A percentile compares a stretch with the other conserved stretches of the same genome.
Conservation (phyloP, 441 rosid species). For the Erodium chrysanthum region DNA sequence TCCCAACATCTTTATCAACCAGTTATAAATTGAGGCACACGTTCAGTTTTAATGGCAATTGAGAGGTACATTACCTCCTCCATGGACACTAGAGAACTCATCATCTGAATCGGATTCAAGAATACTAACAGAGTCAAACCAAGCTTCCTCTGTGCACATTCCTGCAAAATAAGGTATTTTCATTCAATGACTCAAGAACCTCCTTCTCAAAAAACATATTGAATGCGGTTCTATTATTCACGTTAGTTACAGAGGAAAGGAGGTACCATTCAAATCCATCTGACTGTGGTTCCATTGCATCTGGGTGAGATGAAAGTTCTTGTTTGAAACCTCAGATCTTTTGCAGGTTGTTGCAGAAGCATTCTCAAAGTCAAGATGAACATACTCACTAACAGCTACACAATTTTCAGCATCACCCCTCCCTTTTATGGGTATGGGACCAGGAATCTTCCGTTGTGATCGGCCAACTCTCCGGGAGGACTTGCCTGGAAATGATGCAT, state of each 20-base stretch:
- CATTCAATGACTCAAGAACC: background rate
- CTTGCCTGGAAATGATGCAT: slow-evolving; percentile 20
- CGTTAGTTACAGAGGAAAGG: slow-evolving; percentile 9
- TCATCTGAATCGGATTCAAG: slow-evolving; percentile 82
- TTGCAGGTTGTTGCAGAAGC: slow-evolving; percentile 49
- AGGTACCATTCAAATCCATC: slow-evolving; percentile 52
- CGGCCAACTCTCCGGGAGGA: slow-evolving; percentile 26
- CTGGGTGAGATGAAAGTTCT: slow-evolving; percentile 57
- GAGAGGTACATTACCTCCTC: slow-evolving; percentile 21
- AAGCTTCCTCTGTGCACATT: slow-evolving; percentile 65
- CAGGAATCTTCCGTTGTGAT: slow-evolving; percentile 42
- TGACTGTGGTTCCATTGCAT: slow-evolving; percentile 84
- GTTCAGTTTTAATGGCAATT: slow-evolving; percentile 12
- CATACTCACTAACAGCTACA: slow-evolving; percentile 46
- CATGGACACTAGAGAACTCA: slow-evolving; percentile 48
- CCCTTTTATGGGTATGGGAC: slow-evolving; percentile 37
- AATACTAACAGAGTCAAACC: slow-evolving; percentile 68
- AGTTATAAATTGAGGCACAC: too few species aligned
- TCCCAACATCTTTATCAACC: too few species aligned
- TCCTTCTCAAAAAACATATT: too few species aligned
- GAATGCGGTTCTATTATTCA: background rate
- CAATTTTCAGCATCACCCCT: slow-evolving; percentile 41
- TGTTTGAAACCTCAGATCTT: slow-evolving; percentile 55
- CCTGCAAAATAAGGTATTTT: slow-evolving; percentile 27
- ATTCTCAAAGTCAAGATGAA: slow-evolving; percentile 56